Percentiles rank a stretch among this genome's conserved stretches.
Conservation (phyloP, 805 yeast species). For the Metschnikowia lochheadii region DNA sequence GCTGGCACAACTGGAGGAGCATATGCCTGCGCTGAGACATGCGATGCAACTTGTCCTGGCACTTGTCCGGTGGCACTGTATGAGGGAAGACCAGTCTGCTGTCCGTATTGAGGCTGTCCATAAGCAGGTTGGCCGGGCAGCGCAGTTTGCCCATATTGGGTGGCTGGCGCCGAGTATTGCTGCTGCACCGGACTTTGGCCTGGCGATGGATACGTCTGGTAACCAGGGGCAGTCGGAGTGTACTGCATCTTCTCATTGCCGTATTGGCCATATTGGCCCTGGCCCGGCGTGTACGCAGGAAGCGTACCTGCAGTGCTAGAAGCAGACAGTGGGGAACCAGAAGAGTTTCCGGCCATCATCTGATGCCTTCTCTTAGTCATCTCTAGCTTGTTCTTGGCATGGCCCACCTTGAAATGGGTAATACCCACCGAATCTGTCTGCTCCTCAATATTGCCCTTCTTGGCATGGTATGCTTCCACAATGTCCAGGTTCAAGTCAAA, state of each 20-base stretch:
- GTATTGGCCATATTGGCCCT: conserved; percentile 15
- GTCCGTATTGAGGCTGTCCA: conserved; percentile 23
- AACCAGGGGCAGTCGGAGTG: conserved; percentile 6
- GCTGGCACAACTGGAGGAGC: conserved; percentile 16
- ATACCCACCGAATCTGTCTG: conserved; percentile 84
- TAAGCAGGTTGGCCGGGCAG: conserved; percentile 4
- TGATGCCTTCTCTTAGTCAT: conserved; percentile 75
- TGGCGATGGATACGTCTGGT: conserved; percentile 11
- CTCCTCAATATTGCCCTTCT: conserved; percentile 90
- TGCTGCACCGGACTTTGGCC: conserved; percentile 16
- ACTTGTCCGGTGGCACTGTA: conserved; percentile 14
- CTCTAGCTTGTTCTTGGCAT: conserved; percentile 80
- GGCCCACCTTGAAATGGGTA: conserved; percentile 86
- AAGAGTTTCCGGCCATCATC: conserved; percentile 28
- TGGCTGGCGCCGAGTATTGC: conserved; percentile 6
- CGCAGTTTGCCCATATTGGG: conserved; percentile 23
- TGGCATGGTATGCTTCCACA: conserved; percentile 68
- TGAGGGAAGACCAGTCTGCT: conserved; percentile 15
- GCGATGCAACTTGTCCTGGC: neutral
- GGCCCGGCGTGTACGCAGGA: conserved; percentile 37
- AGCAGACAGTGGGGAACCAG: conserved; percentile 20
- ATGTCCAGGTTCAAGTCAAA: conserved; percentile 85
- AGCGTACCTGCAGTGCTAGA: conserved; percentile 22
- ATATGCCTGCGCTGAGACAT: conserved; percentile 2
- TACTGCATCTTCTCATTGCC: conserved; percentile 14